Conservation (phyloP, 2,329 filamentous ascomycete species). For the Anthostomella pinea region DNA sequence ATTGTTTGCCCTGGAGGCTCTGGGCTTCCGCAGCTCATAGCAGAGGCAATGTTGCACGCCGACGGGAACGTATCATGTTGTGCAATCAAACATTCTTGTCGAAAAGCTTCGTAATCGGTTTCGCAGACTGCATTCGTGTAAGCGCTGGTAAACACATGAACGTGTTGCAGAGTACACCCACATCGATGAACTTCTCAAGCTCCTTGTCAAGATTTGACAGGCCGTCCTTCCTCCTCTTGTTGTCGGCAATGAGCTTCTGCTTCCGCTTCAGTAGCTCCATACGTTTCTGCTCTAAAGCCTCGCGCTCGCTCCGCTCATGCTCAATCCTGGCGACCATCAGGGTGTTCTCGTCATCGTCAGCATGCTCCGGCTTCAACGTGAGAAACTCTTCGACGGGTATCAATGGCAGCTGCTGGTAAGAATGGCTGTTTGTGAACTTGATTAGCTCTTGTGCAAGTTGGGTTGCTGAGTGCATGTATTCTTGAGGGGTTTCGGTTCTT, state of each 20-base stretch:
- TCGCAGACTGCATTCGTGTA: constrained; percentile 61
- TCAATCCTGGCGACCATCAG: constrained; percentile 89
- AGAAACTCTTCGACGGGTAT: constrained; percentile 83
- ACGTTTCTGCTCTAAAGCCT: constrained; percentile 80
- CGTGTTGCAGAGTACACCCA: constrained; percentile 41
- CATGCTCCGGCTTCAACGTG: constrained; percentile 69
- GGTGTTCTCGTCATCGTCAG: constrained; percentile 69
- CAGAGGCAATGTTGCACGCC: no score
- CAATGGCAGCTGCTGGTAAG: constrained; percentile 81
- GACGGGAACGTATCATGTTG: background rate
- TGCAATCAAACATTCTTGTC: constrained; percentile 54
- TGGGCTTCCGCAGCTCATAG: no score
- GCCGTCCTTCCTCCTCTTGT: constrained; percentile 92
- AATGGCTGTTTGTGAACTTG: constrained; percentile 58
- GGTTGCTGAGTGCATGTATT: constrained; percentile 4
- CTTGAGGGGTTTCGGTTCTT: background rate
- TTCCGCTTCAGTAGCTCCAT: constrained; percentile 69
- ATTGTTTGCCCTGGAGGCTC: no score
- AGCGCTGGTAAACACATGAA: constrained; percentile 18
- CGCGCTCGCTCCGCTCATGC: constrained; percentile 81
- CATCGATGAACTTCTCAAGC: constrained; percentile 90
- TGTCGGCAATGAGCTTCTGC: constrained; percentile 63
- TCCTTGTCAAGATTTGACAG: constrained; percentile 87
- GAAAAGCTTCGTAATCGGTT: constrained; percentile 83
- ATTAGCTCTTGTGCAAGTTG: constrained; percentile 23